Percentiles rank a stretch among this genome's conserved stretches.
These are phyloP conservation scores for Leccinum truebloodii DNA, from an alignment of 768 basidiomycete species.

Conservation along the genomic window DNA sequence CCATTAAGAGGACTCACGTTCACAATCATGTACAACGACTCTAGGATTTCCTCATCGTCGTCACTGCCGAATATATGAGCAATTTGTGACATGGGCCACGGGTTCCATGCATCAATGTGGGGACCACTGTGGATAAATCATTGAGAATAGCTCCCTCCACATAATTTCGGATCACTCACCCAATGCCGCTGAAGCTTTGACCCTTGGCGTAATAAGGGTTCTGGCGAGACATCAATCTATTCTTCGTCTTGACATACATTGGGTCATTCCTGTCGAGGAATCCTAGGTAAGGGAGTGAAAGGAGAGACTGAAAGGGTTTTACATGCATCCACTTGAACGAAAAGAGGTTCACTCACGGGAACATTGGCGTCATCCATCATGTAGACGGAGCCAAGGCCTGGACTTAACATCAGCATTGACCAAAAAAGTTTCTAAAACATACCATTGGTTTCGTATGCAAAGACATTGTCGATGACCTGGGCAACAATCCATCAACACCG, in stretches of 20 bases:
- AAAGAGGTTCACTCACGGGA: slow-evolving; percentile 48
- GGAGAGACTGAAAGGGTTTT: slow-evolving; percentile 52
- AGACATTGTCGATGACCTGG: slow-evolving; percentile 64
- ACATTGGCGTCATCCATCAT: slow-evolving; percentile 89
- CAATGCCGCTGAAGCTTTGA: slow-evolving; percentile 63
- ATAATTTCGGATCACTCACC: slow-evolving; percentile 44
- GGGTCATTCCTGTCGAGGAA: slow-evolving; percentile 63
- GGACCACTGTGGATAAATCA: slow-evolving; percentile 52
- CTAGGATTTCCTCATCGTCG: slow-evolving; percentile 66
- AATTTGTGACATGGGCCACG: slow-evolving; percentile 85
- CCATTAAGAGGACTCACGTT: slow-evolving; percentile 49
- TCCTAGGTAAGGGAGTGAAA: slow-evolving; percentile 78
- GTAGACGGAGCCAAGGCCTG: slow-evolving; percentile 68
- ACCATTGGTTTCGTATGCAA: slow-evolving; percentile 81
- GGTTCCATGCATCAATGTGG: slow-evolving; percentile 70
- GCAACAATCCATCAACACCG: not conserved
- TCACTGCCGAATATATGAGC: slow-evolving; percentile 74
- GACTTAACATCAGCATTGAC: not conserved
- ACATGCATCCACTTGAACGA: not conserved
- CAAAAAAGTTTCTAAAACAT: slow-evolving; percentile 5
- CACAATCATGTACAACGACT: slow-evolving; percentile 61
- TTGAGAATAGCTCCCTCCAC: not conserved
- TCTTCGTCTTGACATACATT: slow-evolving; percentile 64
- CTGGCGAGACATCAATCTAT: slow-evolving; percentile 55
- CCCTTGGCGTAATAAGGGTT: slow-evolving; percentile 76